Base-by-base conservation (phyloP, 2,329 filamentous ascomycete genomes). In the Reticulascus tulasneorum region DNA sequence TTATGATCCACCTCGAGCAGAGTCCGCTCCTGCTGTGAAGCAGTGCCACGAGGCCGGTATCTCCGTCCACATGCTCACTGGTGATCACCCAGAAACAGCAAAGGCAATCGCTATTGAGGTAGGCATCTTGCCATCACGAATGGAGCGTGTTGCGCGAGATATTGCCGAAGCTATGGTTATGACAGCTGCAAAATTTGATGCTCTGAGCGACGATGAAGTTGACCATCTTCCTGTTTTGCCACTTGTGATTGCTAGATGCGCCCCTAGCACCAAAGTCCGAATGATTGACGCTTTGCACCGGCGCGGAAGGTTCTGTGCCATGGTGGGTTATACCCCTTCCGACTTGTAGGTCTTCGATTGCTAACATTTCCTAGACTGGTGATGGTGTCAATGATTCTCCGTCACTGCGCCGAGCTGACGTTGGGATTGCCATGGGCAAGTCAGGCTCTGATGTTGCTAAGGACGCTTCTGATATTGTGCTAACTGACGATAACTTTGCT, bases 321-420 rank as follows among this genome's bases (percentile, higher is more conserved):
- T 86, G 81, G 62, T 63, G 52, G 34, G 54, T 49, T 21, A 3
- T 6, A 15, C 3, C 15, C 6, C 5, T n/a, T 27, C 22, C 15
- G 7, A 12, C 22, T 31, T 23, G 6, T 10, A 3, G 13, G 16
- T 5, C 5, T 2, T 13, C n/a, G 3, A 10, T 2, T 7, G 9
- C 20, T 34, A 15, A 44, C 19, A 24, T 19, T 17, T 23, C 9
- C 34, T 27, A 48, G 60, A 86, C 82, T 33, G 83, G 83, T 39
- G 82, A 86, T 49, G 83, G 83, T 41, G 82, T 86, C 29, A 86
- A 86, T 51, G 83, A 87, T 51, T 81, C 79, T 4, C 83, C 83
- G 2, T 82, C 81, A 4, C 71, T 86, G 15, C 79, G 82, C 51
- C 70, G 74, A 34, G 77, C 83, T 3, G 82, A 86, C 53, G 80